Percentiles rank a stretch among this genome's conserved stretches.
phyloP scores from a whole-genome alignment of 129 eudicot genomes.

The Silybum marianum region DNA sequence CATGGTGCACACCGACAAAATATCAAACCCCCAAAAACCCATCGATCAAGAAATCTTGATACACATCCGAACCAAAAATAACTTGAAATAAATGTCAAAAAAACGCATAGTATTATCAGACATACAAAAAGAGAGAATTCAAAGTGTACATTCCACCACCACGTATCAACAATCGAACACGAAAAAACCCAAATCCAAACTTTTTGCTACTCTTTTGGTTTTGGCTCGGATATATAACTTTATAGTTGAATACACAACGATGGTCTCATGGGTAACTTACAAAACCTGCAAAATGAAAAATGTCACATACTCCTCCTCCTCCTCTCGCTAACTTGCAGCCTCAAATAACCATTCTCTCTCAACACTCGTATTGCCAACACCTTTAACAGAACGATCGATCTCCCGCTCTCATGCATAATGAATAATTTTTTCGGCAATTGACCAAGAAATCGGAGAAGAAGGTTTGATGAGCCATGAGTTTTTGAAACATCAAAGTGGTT shows the following conservation, averaged over 20 bases:
- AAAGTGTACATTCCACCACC: conserved; percentile 2
- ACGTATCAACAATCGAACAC: background rate
- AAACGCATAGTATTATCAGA: background rate
- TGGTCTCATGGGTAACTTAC: background rate
- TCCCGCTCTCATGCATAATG: background rate
- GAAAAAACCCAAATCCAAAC: background rate
- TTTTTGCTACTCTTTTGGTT: background rate
- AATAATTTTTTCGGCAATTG: background rate
- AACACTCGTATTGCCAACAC: background rate
- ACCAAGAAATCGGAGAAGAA: background rate
- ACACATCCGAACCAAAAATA: background rate
- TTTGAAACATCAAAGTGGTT: background rate
- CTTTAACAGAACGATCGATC: background rate
- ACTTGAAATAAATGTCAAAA: background rate
- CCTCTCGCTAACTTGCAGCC: background rate
- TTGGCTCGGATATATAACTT: background rate
- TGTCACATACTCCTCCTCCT: conserved; percentile 1
- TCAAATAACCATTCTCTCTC: background rate
- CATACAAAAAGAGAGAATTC: background rate
- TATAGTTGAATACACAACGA: conserved; percentile 1
- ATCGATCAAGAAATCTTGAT: background rate
- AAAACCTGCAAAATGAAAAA: background rate
- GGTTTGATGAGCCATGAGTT: background rate
- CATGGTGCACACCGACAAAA: background rate
- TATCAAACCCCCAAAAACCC: background rate